phyloP scores from a whole-genome alignment of 805 yeast genomes.

The Kodamaea lidongshanica region DNA sequence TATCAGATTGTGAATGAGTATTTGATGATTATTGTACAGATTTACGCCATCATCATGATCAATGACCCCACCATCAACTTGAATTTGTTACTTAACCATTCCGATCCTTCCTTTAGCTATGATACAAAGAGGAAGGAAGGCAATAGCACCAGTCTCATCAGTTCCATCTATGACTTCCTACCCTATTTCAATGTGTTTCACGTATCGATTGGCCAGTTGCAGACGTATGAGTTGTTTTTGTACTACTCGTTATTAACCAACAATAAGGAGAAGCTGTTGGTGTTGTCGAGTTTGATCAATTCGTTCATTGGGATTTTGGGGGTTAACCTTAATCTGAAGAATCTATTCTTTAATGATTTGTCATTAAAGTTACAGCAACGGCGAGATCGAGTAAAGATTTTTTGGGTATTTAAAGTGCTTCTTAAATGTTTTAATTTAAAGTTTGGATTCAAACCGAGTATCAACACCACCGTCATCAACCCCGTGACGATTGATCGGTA shows the following conservation, averaged over 20 bases:
- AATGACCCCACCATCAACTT: conserved; percentile 42
- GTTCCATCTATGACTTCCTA: conserved; percentile 39
- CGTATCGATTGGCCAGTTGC: conserved; percentile 43
- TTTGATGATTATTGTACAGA: conserved; percentile 40
- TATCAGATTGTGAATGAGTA: conserved; percentile 37
- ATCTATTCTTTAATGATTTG: conserved; percentile 42
- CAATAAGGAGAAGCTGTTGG: conserved; percentile 35
- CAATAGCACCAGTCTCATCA: conserved; percentile 12
- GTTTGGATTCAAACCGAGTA: conserved; percentile 42
- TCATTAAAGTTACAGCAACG: conserved; percentile 33
- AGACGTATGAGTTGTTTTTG: conserved; percentile 44
- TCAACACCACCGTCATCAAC: conserved; percentile 41
- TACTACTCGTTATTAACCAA: conserved; percentile 42
- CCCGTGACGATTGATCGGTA: conserved; percentile 43
- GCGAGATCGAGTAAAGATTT: conserved; percentile 35
- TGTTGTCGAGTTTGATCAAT: conserved; percentile 34
- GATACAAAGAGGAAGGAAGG: conserved; percentile 5
- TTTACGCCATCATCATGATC: conserved; percentile 48
- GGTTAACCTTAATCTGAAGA: conserved; percentile 36
- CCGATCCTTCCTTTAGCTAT: conserved; percentile 25
- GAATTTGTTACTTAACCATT: conserved; percentile 34
- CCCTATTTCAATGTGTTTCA: conserved; percentile 45
- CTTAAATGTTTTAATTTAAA: conserved; percentile 37
- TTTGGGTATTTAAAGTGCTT: conserved; percentile 43
- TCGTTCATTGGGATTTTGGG: conserved; percentile 39